phyloP scores from a whole-genome alignment of 495 filamentous ascomycete species.

The Chaetomidium leptoderma region DNA sequence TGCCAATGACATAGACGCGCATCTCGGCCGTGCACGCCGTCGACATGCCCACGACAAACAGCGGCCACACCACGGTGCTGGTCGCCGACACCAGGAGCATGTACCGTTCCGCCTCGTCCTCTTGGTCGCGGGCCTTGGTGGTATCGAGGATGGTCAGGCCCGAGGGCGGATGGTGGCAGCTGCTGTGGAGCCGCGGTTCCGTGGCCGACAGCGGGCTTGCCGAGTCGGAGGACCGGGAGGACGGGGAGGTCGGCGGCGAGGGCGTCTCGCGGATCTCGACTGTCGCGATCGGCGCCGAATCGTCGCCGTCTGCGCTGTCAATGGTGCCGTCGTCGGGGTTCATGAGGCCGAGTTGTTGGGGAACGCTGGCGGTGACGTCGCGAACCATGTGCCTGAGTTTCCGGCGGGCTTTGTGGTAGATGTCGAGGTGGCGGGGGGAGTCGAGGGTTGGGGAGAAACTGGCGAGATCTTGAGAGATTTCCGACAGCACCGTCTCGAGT shows the following conservation, averaged over 20 bases:
- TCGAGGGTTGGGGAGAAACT: constrained; percentile 11
- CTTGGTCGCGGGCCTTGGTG: constrained; percentile 21
- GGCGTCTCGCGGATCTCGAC: constrained; percentile 33
- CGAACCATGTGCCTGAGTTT: constrained; percentile 35
- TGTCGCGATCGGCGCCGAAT: constrained; percentile 28
- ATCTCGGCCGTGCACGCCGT: constrained; percentile 29
- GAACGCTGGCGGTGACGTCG: constrained; percentile 46
- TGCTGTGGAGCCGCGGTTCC: neutral
- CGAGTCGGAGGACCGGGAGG: constrained; percentile 23
- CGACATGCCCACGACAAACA: constrained; percentile 38
- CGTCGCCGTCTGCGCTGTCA: constrained; percentile 13
- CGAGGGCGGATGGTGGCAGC: neutral
- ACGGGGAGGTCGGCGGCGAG: constrained; percentile 28
- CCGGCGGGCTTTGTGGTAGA: constrained; percentile 27
- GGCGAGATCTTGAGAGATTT: constrained; percentile 27
- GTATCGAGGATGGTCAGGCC: constrained; percentile 35
- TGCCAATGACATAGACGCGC: constrained; percentile 30
- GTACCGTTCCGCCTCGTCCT: constrained; percentile 33
- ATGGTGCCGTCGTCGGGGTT: constrained; percentile 27
- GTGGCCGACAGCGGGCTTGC: constrained; percentile 8
- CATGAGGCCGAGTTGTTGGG: constrained; percentile 41
- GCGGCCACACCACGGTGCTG: constrained; percentile 38
- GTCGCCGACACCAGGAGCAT: constrained; percentile 36
- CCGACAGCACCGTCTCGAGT: constrained; percentile 48
- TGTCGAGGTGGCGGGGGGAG: constrained; percentile 22